A percentile compares a stretch with the other conserved stretches of the same genome.
phyloP scores from a whole-genome alignment of 2,329 filamentous ascomycete species.

The Fusarium sp. region DNA sequence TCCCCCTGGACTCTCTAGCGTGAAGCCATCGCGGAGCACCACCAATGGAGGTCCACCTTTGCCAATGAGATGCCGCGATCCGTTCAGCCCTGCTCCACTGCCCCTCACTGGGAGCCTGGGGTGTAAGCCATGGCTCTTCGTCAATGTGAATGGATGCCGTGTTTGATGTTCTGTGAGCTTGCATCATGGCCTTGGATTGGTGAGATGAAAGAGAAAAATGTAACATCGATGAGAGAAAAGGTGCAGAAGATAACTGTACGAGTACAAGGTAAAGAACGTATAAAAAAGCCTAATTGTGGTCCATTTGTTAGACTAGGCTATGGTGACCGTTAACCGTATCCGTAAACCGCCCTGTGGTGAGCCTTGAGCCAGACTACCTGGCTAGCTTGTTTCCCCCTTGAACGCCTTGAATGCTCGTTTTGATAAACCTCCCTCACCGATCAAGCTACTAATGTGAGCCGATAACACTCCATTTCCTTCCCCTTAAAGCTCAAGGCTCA shows the following conservation, averaged over 20 bases:
- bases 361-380: conserved; percentile 7
- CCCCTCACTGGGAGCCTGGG: not conserved
- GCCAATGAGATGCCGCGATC: not conserved
- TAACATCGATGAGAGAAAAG: not conserved
- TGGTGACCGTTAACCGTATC: not conserved
- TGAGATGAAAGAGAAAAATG: not conserved
- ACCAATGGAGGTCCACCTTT: not conserved
- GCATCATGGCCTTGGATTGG: not conserved
- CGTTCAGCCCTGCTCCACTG: conserved; percentile 1
- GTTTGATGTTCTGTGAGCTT: not conserved
- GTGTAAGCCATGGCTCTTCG: not conserved
- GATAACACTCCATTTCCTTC: not conserved
- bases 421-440: not conserved
- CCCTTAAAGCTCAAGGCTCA: not conserved
- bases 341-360: conserved; percentile 7
- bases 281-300: not conserved
- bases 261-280: not conserved
- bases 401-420: not conserved
- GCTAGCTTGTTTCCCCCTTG: not conserved
- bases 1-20: not conserved
- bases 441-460: not conserved
- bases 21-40: not conserved
- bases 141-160: not conserved
- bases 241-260: not conserved
- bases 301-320: conserved; percentile 3